A percentile compares a stretch with the other conserved stretches of the same genome.
phyloP scores from a whole-genome alignment of 106 monocot genomes.

The Dioscorea dumetorum region DNA sequence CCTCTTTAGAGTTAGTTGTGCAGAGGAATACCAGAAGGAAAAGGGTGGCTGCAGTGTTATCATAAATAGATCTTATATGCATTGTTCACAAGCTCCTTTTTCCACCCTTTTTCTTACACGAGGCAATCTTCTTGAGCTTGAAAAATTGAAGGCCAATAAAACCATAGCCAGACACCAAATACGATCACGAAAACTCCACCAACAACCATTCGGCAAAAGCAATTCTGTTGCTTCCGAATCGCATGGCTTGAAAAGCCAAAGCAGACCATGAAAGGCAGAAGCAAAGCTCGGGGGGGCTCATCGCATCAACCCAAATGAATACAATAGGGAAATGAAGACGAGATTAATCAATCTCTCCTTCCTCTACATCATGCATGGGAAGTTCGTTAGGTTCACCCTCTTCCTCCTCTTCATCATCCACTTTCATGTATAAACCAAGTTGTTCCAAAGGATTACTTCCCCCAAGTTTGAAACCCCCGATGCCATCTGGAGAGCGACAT shows the following conservation, averaged over 20 bases:
- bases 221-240: background rate
- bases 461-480: slow-evolving; percentile 56
- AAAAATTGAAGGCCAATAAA: background rate
- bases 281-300: background rate
- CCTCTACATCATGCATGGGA: slow-evolving; percentile 42
- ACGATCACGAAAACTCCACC: background rate
- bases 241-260: background rate
- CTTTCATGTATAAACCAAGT: slow-evolving; percentile 85
- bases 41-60: background rate
- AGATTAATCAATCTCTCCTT: slow-evolving; percentile 63
- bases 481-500: slow-evolving; percentile 30
- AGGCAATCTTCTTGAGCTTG: background rate
- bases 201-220: background rate
- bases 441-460: slow-evolving; percentile 78
- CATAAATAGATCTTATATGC: background rate
- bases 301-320: background rate
- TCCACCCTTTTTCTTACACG: background rate
- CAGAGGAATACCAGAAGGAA: background rate
- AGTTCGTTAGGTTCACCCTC: slow-evolving; percentile 20
- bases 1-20: no score
- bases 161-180: background rate
- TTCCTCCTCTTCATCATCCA: slow-evolving; percentile 83
- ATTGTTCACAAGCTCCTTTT: background rate
- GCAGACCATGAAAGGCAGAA: background rate
- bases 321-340: background rate